These are phyloP conservation scores for Candida tunisiensis DNA, from an alignment of 1,139 yeast genomes.

Conservation along the genomic window DNA sequence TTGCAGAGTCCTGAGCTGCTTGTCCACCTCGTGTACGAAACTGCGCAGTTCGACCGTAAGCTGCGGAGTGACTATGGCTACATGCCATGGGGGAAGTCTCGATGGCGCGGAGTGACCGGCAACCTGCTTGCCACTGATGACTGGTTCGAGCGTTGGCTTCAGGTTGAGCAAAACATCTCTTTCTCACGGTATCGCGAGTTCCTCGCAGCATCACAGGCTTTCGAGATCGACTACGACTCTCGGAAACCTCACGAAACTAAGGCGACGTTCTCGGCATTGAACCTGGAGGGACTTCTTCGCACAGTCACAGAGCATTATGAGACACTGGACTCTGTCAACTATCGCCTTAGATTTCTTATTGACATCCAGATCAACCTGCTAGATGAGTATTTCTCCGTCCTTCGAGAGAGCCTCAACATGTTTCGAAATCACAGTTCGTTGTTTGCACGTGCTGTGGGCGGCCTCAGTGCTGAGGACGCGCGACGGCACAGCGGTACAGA, in stretches of 20 bases:
- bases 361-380: conserved; percentile 52
- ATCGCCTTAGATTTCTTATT: conserved; percentile 51
- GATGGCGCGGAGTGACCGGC: conserved; percentile 46
- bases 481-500: conserved; percentile 27
- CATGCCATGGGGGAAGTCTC: conserved; percentile 24
- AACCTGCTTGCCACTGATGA: conserved; percentile 28
- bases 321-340: conserved; percentile 38
- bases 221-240: conserved; percentile 45
- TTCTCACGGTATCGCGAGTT: conserved; percentile 39
- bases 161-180: conserved; percentile 33
- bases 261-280: conserved; percentile 55
- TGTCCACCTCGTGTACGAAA: conserved; percentile 44
- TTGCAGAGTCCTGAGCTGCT: conserved; percentile 32
- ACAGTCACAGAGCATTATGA: conserved; percentile 49
- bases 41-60: conserved; percentile 40
- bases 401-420: conserved; percentile 30
- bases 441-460: conserved; percentile 21
- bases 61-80: conserved; percentile 37
- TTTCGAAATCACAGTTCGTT: conserved; percentile 30
- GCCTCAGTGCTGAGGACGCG: conserved; percentile 20
- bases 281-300: conserved; percentile 44
- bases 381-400: conserved; percentile 37
- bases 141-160: conserved; percentile 45
- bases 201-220: conserved; percentile 33
- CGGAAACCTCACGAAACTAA: conserved; percentile 30